phyloP scores from a whole-genome alignment of 2,329 filamentous ascomycete species.

The Epicoccum nigrum region DNA sequence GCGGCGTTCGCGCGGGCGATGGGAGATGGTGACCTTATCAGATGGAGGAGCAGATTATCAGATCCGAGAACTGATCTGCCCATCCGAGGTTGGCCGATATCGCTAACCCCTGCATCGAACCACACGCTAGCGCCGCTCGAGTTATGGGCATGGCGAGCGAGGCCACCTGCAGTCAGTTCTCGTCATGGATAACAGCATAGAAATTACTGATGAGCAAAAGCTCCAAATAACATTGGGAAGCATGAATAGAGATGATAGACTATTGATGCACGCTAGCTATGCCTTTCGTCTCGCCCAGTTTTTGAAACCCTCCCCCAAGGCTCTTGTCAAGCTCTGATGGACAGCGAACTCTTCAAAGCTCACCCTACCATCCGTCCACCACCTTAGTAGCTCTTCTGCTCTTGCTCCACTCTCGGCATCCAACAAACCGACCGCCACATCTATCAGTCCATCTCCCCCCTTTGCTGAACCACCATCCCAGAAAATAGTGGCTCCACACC shows the following conservation, averaged over 20 bases:
- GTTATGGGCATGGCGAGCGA: neutral
- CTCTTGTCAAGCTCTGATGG: slow-evolving; percentile 47
- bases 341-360: slow-evolving; percentile 43
- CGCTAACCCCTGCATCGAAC: slow-evolving; percentile 20
- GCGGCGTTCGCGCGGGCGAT: slow-evolving; percentile 18
- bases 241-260: too few relatives aligned
- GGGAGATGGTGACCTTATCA: slow-evolving; percentile 20
- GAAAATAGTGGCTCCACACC: slow-evolving; percentile 56
- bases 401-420: slow-evolving; percentile 52
- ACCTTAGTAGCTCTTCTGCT: slow-evolving; percentile 53
- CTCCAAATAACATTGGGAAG: too few relatives aligned
- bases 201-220: too few relatives aligned
- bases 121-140: neutral
- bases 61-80: slow-evolving; percentile 18
- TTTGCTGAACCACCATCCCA: slow-evolving; percentile 47
- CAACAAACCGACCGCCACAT: slow-evolving; percentile 55
- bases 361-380: slow-evolving; percentile 50
- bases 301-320: slow-evolving; percentile 40
- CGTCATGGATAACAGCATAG: neutral
- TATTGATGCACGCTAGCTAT: too few relatives aligned
- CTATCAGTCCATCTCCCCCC: slow-evolving; percentile 49
- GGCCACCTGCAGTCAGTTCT: neutral
- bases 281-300: neutral
- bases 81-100: slow-evolving; percentile 25
- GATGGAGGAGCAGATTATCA: slow-evolving; percentile 33